Base-by-base conservation (phyloP, 768 basidiomycete species). In the Pholiota microspora region DNA sequence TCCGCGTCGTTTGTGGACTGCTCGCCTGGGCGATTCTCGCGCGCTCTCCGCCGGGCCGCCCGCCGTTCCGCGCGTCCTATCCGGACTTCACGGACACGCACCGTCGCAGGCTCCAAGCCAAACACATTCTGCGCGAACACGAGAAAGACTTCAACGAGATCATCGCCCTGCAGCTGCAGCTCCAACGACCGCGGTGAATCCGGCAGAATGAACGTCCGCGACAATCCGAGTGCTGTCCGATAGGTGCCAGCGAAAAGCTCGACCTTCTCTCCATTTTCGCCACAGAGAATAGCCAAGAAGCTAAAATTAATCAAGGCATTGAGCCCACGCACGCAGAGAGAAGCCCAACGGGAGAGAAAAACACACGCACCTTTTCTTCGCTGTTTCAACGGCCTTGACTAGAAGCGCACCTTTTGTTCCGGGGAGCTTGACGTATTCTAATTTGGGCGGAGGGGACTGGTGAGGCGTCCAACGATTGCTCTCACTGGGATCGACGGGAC, bases 211-310 rank as follows among this genome's bases (percentile, higher is more conserved):
- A 95, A 95, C 1, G 93, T 95, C 40, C 93, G 82, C n/a, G 92
- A 94, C 29, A 95, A 78, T 0, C 89, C 89, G 12, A 95, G 81
- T 4, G 93, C 92, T n/a, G 90, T 91, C 51, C 88, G 79, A 60
- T 91, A 90, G 9, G 93, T 93, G 24, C 94, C 93, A 35, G 94
- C 93, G 69, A 95, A 96, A 9, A 96, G 75, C 64, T 96, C 93
- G 45, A 96, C 92, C 64, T 94, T 92, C 73, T 95, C 93, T 13
- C 92, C 94, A 59, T 84, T 88, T 29, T 95, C 94, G 16, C 93
- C 93, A 59, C 94, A 95, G 0, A 96, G 80, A 62, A 95, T 94
- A 7, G 94, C 93, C 21, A 96, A 80, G 74, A 95, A 96, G 69
- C 92, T 94, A 57, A 54, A 51, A 48, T 36, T 49, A 48, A 29